Evolutionary conservation across 108 stramenopile species (phyloP).

Genomic region (Pelagomonas calceolata): DNA sequence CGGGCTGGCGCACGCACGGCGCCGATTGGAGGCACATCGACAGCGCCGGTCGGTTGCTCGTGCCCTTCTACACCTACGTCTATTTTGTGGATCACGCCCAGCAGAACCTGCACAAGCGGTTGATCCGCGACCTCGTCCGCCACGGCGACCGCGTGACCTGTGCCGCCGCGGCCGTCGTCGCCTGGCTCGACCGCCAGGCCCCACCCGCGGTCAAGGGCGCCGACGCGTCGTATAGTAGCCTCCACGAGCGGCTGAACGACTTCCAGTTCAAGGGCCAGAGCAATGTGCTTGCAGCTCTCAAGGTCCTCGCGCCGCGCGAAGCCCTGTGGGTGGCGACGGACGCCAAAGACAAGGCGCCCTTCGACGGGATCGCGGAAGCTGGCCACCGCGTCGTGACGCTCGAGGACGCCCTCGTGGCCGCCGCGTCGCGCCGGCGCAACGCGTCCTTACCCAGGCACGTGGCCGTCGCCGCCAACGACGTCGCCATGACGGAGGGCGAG

Average conservation of each 20-base stretch:
- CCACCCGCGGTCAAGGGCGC: too few relatives aligned
- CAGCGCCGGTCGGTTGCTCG: background rate
- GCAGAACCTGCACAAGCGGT: background rate
- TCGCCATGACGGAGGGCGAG: background rate
- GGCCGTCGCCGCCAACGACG: too few relatives aligned
- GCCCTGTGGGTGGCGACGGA: slow-evolving; percentile 77
- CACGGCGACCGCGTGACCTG: background rate
- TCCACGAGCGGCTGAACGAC: slow-evolving; percentile 11
- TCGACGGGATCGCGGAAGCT: slow-evolving; percentile 44
- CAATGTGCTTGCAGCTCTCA: background rate
- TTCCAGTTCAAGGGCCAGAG: slow-evolving; percentile 11
- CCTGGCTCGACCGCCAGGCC: background rate
- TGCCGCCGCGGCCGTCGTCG: background rate
- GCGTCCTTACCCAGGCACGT: background rate
- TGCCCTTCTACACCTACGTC: background rate
- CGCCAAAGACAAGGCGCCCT: slow-evolving; percentile 63
- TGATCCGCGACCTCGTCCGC: background rate
- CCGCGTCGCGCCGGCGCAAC: slow-evolving; percentile 32
- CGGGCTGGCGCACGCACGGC: background rate
- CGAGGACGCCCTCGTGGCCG: slow-evolving; percentile 53
- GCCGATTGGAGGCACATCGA: background rate
- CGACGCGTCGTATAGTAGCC: background rate
- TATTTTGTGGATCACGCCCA: background rate
- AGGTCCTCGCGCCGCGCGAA: slow-evolving; percentile 30
- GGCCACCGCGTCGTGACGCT: background rate